Percentiles rank a stretch among this genome's conserved stretches.
Evolutionary conservation across 371 early-diverging fungal genomes (phyloP).

Genomic region (Syncephalis plumigaleata): DNA sequence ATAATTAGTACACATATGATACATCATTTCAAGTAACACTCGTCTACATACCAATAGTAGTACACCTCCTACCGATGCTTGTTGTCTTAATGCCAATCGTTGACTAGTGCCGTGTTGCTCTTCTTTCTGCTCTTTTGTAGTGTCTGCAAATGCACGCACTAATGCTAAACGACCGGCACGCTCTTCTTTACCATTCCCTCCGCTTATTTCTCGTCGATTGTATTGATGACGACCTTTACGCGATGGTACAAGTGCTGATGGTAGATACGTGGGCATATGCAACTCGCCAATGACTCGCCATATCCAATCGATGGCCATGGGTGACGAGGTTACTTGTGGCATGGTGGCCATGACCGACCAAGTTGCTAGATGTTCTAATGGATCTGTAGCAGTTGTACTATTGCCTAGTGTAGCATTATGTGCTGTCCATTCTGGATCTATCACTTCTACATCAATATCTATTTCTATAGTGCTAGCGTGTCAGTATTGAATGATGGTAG

Average conservation of each 20-base stretch:
- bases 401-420: background rate
- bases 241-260: conserved; percentile 1
- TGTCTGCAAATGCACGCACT: conserved; percentile 1
- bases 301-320: conserved; percentile 7
- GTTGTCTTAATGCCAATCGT: too few relatives aligned
- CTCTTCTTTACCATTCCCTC: background rate
- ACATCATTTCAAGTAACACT: background rate
- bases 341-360: background rate
- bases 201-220: background rate
- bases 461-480: background rate
- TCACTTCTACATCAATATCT: conserved; percentile 4
- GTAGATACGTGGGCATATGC: conserved; percentile 1
- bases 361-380: background rate
- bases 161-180: conserved; percentile 1
- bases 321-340: background rate
- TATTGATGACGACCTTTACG: background rate
- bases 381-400: too few relatives aligned
- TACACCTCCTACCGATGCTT: too few relatives aligned
- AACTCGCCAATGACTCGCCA: conserved; percentile 5
- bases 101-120: background rate
- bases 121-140: background rate
- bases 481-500: background rate
- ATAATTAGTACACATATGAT: background rate
- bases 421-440: background rate
- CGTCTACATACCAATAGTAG: background rate